Base-by-base conservation (phyloP, 352 stramenopile genomes). In the Phytophthora brassicae region DNA sequence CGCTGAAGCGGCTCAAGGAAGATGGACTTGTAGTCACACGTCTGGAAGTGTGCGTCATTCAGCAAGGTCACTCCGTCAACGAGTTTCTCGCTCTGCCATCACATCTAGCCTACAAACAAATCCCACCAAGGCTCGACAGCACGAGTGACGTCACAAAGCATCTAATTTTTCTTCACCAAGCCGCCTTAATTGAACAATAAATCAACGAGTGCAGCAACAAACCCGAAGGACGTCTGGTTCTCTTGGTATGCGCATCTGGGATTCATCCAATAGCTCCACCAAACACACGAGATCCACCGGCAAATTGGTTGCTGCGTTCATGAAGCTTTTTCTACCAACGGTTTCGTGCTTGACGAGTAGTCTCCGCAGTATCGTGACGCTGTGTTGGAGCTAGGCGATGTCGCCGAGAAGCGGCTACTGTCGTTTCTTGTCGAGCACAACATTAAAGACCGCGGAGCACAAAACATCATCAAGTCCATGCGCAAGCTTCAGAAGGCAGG, bases 391-490 rank as follows among this genome's bases (percentile, higher is more conserved):
- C 1, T 50, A 7, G 44, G 17, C 4, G 23, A 6, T 2, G 13
- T 4, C 14, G 45, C 55, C 14, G 48, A 58, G 19, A 54, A 8
- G 29, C 17, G 45, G 22, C 22, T 58, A 23, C 31, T 54, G 11
- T 35, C 26, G 4, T 54, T 57, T 23, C 39, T 54, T 19, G 17
- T 20, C 0, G 5, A 31, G 28, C 36, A 42, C 28, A 53, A 54
- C 0, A 54, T 41, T 22, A 41, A 14, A 22, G 39, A 20, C 7
- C 47, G 47, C 14, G 56, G 56, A 22, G 29, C 20, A 2, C 47
- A 58, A 22, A 54, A 57, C 28, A 41, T 51, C 4, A 7, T 65
- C 13, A 64, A 57, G 56, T 52, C 36, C 26, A 52, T 64, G 45
- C 46, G 56, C 5, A 56, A 56, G 13, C 38, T 52, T 4, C 36